These are phyloP conservation scores for Aspergillus egyptiacus DNA, from an alignment of 495 filamentous ascomycete genomes.

Conservation along the genomic window DNA sequence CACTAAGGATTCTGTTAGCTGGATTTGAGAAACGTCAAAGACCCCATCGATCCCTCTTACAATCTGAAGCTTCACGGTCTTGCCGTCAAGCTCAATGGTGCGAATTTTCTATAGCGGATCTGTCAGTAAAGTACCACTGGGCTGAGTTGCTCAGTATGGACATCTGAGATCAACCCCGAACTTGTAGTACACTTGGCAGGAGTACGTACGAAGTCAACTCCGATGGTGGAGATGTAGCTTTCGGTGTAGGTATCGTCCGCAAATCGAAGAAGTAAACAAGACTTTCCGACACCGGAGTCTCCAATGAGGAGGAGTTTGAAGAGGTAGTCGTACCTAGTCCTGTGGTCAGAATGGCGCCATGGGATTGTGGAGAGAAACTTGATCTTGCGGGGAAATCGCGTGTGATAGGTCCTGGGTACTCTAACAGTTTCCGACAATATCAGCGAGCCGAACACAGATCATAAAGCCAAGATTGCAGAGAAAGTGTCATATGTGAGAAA, in stretches of 20 bases:
- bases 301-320: slow-evolving; percentile 99
- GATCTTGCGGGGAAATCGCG: not conserved
- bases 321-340: slow-evolving; percentile 94
- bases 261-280: slow-evolving; percentile 93
- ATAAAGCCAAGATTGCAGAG: not conserved
- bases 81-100: slow-evolving; percentile 97
- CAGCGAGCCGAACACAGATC: slow-evolving; percentile 1
- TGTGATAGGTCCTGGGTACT: slow-evolving; percentile 13
- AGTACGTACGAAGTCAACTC: slow-evolving; percentile 89
- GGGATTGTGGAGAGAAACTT: slow-evolving; percentile 4
- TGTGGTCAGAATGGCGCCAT: slow-evolving; percentile 24
- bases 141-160: not conserved
- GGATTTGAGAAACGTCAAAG: slow-evolving; percentile 2
- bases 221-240: slow-evolving; percentile 99
- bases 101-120: slow-evolving; percentile 80
- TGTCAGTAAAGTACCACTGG: slow-evolving; percentile 14
- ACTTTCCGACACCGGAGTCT: slow-evolving; percentile 99
- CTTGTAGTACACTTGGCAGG: not conserved
- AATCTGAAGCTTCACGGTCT: slow-evolving; percentile 99
- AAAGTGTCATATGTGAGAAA: not conserved
- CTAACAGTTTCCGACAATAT: slow-evolving; percentile 12
- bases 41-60: slow-evolving; percentile 51
- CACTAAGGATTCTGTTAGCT: slow-evolving; percentile 53
- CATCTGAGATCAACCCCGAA: not conserved
- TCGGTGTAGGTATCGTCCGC: slow-evolving; percentile 99